Evolutionary conservation across 78 protist genomes (phyloP), one percentile per base, ranked within the genome.

Genomic region (Dictyostelium capitatum): DNA sequence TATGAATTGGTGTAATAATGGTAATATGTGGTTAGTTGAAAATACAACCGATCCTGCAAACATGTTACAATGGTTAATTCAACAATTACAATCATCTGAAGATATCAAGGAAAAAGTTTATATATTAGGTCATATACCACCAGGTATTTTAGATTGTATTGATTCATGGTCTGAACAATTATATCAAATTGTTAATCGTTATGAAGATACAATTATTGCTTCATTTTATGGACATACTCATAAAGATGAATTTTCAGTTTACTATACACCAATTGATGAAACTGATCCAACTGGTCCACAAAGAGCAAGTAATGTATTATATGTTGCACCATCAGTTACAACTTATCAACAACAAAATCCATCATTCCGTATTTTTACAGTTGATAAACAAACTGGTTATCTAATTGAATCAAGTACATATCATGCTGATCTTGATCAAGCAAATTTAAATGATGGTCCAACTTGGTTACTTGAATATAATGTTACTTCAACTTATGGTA

Each of bases 1-100:
- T 77, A 87, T 87, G 93, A 87, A 87, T 32, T 87, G 93, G 93
- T 87, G 93, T 25, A 87, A 87, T 46, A 77, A 87, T 64, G 72
- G 59, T 37, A 87, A 87, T 53, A 11, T 64, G 2, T 87, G 78
- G 74, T 20, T 87, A 28, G 70, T 79, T 0, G 54, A 56, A 14
- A 77, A 87, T 43, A 46, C 50, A 5, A 85, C 93, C 41, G 84
- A 87, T 51, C 80, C 93, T n/a, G 93, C 93, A 11, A 59, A 75
- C 5, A 87, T 87, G 93, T 17, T 87, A 5, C 32, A 46, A 23
- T 87, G 93, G 93, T 12, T 47, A 2, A 43, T 87, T 9, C 48
- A 87, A 1, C 51, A 64, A 4, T 67, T 87, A 19, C 84, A 87
- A 64, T 20, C 78, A 0, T 17, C 72, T n/a, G 93, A 87, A 32